Evolutionary conservation across 805 yeast genomes (phyloP), one percentile per base, ranked within the genome.

Genomic region (Tetrapisispora phaffii): DNA sequence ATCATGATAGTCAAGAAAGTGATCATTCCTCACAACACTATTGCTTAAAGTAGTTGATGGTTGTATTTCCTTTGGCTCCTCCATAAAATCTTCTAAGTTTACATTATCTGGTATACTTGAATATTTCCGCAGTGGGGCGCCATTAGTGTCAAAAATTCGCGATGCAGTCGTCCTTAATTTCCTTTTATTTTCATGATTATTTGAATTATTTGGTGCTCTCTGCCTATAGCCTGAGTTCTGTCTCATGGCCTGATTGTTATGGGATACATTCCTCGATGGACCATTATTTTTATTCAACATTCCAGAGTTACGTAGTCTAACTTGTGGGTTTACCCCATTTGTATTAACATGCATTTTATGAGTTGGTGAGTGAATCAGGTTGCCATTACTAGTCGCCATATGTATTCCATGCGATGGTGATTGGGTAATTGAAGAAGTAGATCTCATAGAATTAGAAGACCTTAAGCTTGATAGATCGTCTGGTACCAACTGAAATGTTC

Each of bases 101-200:
- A 70, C 71, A 57, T 79, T 79, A 55, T 79, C 82, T 0, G 83
- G 83, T 2, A 79, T 75, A 19, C 83, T 85, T 19, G 88, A 80
- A 55, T 83, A 82, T 29, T 88, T 67, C 55, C 89, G 70, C 6
- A 86, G 77, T 39, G 80, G 83, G 0, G 82, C 76, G 1, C 86
- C 88, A 52, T 77, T 81, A 12, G 77, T 74, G 54, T 83, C 90
- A 60, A 84, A 83, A 6, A 83, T 64, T 49, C 80, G 80, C 1
- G 88, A 81, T 0, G 88, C 80, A 1, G 87, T 82, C 2, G 88
- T 77, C 34, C 84, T 62, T 38, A 79, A 63, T 42, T 73, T 77
- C 39, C 56, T 48, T 42, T 52, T 54, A 33, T 40, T 50, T 12
- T 51, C 54, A n/a, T 33, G 5, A 29, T 47, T 39, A 28, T 24